These are phyloP conservation scores for Colletotrichum chrysophilum DNA, from an alignment of 2,329 filamentous ascomycete species.

Conservation along the genomic window DNA sequence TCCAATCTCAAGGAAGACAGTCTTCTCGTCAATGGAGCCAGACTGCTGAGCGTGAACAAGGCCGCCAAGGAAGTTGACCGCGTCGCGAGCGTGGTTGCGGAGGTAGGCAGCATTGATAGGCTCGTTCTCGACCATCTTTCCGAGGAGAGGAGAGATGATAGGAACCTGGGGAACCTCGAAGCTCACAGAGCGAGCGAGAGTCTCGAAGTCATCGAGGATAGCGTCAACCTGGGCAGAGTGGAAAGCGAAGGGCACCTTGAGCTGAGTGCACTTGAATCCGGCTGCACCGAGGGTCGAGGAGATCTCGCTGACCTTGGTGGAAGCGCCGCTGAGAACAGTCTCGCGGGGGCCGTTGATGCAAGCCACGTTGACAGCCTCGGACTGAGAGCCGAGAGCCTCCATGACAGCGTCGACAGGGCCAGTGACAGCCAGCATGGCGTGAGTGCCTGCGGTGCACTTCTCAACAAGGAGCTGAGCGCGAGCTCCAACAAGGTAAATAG, in stretches of 20 bases:
- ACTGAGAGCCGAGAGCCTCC: slow-evolving; percentile 51
- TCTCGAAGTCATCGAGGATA: slow-evolving; percentile 64
- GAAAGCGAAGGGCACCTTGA: slow-evolving; percentile 59
- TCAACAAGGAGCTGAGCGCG: slow-evolving; percentile 70
- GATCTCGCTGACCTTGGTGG: slow-evolving; percentile 47
- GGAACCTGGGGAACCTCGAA: slow-evolving; percentile 57
- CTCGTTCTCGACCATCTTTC: slow-evolving; percentile 55
- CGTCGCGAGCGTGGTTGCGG: slow-evolving; percentile 62
- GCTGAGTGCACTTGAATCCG: slow-evolving; percentile 47
- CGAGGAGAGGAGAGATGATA: slow-evolving; percentile 71
- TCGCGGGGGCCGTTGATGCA: slow-evolving; percentile 80
- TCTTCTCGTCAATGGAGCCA: slow-evolving; percentile 64
- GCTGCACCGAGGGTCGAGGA: slow-evolving; percentile 37
- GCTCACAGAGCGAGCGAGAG: slow-evolving; percentile 40
- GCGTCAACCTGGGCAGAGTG: slow-evolving; percentile 59
- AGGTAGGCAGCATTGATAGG: slow-evolving; percentile 64
- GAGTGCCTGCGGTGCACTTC: slow-evolving; percentile 69
- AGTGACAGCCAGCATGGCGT: slow-evolving; percentile 61
- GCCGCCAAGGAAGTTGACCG: slow-evolving; percentile 69
- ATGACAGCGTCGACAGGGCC: slow-evolving; percentile 56
- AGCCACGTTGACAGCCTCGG: slow-evolving; percentile 55
- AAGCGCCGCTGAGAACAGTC: slow-evolving; percentile 68
- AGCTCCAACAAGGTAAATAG: slow-evolving; percentile 73
- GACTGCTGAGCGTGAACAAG: slow-evolving; percentile 58
- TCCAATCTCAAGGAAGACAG: slow-evolving; percentile 72